A percentile compares a stretch with the other conserved stretches of the same genome.
Evolutionary conservation across 2,329 filamentous ascomycete species (phyloP).

Genomic region (Penicillium sp.): DNA sequence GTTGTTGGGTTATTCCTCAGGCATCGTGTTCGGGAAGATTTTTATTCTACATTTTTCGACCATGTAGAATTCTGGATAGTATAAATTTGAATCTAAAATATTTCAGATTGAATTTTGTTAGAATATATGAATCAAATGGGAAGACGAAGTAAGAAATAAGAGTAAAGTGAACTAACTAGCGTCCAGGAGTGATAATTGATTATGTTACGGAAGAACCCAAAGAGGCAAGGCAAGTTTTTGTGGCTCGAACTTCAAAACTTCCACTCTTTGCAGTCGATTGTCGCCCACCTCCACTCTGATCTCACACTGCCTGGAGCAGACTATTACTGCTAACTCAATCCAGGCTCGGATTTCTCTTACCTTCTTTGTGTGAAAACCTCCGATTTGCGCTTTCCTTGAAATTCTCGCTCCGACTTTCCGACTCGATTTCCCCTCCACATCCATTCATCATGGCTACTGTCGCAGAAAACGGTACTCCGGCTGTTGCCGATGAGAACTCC

Average conservation of each 20-base stretch:
- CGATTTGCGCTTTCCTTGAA: constrained; percentile 31
- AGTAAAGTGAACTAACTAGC: not conserved
- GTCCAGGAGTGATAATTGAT: constrained; percentile 13
- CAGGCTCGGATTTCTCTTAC: constrained; percentile 1
- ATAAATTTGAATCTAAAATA: not conserved
- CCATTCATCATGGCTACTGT: constrained; percentile 39
- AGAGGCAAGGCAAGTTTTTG: constrained; percentile 27
- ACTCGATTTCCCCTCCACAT: constrained; percentile 11
- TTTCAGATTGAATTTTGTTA: not conserved
- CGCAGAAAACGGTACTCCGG: constrained; percentile 35
- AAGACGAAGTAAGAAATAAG: not conserved
- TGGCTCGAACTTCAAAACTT: constrained; percentile 33
- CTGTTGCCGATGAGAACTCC: constrained; percentile 54
- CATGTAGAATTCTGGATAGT: not conserved
- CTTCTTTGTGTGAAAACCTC: constrained; percentile 9
- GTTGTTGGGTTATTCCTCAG: constrained; percentile 2
- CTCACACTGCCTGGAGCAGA: constrained; percentile 43
- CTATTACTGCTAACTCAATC: constrained; percentile 9
- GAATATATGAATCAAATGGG: not conserved
- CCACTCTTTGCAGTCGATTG: constrained; percentile 24
- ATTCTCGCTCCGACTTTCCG: constrained; percentile 14
- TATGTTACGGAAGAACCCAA: constrained; percentile 21
- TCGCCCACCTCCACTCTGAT: constrained; percentile 19
- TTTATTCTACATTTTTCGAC: not conserved
- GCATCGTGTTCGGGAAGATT: not conserved